Base-by-base conservation (phyloP, 129 eudicot species). In the Tanacetum coccineum region DNA sequence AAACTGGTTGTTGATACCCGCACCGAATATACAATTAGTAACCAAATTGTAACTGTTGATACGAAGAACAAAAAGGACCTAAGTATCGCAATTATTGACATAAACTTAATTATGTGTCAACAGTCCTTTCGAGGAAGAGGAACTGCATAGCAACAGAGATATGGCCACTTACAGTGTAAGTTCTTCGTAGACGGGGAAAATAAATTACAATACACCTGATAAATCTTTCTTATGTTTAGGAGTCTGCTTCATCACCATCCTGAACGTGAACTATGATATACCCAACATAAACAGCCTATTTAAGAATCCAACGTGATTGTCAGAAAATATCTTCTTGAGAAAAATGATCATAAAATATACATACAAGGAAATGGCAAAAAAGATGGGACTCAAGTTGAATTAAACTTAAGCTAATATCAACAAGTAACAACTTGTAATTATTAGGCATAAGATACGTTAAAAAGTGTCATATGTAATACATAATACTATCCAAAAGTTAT, bases 201-300 rank as follows among this genome's bases (percentile, higher is more conserved):
- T 19, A 44, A 48, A 72, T 71, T 47, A 72, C 51, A 78, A 78
- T 78, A 78, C 81, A 78, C 82, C 82, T 78, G 82, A 72, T n/a
- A 64, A 51, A 72, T 78, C 82, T 78, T n/a, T 78, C 70, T 78
- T 72, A 78, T 70, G 62, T 78, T n/a, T n/a, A n/a, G 74, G 78
- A 78, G 82, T 78, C 78, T 59, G 78, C 78, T 77, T 77, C 81
- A 61, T 77, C 77, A 77, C 64, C 81, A 72, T 78, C 82, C 79
- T 75, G 79, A 71, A 78, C 69, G 74, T 78, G 82, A 78, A 72
- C 51, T 78, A 78, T 77, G 77, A 77, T 71, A 77, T 77, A 77
- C 77, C 77, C 77, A 77, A 77, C 73, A 71, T 65, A 71, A 65
- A 78, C 81, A 78, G 77, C 81, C 81, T 78, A 78, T 71, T 71